phyloP scores from a whole-genome alignment of 2,329 filamentous ascomycete genomes.

The Ophiosphaerella herpotricha region DNA sequence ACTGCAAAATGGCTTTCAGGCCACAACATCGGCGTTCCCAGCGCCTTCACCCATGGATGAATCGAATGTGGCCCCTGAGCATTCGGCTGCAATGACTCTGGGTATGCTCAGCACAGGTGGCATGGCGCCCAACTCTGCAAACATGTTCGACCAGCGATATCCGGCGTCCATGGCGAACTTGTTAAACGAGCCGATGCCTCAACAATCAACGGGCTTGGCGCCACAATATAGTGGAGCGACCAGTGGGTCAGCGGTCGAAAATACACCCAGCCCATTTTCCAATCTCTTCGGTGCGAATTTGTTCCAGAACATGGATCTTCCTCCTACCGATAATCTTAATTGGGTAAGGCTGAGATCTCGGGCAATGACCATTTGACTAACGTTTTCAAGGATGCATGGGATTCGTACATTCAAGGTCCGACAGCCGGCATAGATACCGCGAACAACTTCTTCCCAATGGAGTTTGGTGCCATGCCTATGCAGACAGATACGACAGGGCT shows the following conservation, averaged over 20 bases:
- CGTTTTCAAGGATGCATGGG: constrained; percentile 61
- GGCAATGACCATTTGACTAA: constrained; percentile 3
- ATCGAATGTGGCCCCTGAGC: constrained; percentile 63
- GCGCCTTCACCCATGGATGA: constrained; percentile 50
- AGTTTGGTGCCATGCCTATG: constrained; percentile 40
- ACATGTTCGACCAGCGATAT: constrained; percentile 48
- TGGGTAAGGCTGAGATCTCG: constrained; percentile 58
- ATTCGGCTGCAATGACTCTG: constrained; percentile 71
- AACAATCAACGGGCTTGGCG: constrained; percentile 35
- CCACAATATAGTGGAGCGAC: constrained; percentile 42
- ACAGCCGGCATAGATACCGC: constrained; percentile 44
- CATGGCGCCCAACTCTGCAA: constrained; percentile 57
- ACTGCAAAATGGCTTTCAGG: constrained; percentile 35
- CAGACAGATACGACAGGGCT: constrained; percentile 32
- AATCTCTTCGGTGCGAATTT: constrained; percentile 57
- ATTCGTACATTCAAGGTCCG: constrained; percentile 68
- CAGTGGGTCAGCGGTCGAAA: constrained; percentile 37
- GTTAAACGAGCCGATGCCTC: constrained; percentile 42
- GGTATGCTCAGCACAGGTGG: constrained; percentile 68
- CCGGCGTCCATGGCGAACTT: constrained; percentile 46
- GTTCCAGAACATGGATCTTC: constrained; percentile 60
- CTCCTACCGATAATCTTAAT: constrained; percentile 57
- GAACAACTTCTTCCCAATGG: constrained; percentile 52
- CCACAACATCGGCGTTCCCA: constrained; percentile 35
- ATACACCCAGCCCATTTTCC: constrained; percentile 59